Conservation (phyloP, 225 moss, liverwort and hornwort genomes). For the Asterella californica region DNA sequence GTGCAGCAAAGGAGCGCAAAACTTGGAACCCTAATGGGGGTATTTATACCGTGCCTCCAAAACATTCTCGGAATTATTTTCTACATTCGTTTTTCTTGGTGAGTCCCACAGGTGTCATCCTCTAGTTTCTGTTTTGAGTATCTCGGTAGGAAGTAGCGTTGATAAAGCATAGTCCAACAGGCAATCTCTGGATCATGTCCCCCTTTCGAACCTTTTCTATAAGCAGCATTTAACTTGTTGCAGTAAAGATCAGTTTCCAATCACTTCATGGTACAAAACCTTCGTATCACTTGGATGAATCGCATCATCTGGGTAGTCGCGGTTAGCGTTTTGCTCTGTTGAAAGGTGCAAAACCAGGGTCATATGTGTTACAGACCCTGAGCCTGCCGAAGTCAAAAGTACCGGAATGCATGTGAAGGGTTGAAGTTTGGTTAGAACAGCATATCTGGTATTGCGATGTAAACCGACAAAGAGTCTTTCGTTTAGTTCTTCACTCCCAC, state of each 20-base stretch:
- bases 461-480: no score
- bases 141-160: not conserved
- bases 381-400: no score
- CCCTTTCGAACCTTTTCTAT: no score
- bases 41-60: constrained; percentile 96
- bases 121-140: not conserved
- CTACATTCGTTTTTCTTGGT: constrained; percentile 97
- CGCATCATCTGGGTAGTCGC: not conserved
- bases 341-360: not conserved
- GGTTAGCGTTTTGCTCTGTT: not conserved
- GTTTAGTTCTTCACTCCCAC: no score
- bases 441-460: no score
- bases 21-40: constrained; percentile 94
- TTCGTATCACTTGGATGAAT: no score
- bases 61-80: constrained; percentile 97
- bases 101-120: constrained; percentile 19
- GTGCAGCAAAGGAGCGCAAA: constrained; percentile 80
- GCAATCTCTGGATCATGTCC: not conserved
- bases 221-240: no score
- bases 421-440: not conserved
- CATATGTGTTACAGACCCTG: no score
- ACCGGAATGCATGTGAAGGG: not conserved
- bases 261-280: no score
- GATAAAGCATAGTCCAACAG: not conserved
- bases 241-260: no score